Evolutionary conservation across 2,329 filamentous ascomycete species (phyloP).

Genomic region (Phyllachora maydis): DNA sequence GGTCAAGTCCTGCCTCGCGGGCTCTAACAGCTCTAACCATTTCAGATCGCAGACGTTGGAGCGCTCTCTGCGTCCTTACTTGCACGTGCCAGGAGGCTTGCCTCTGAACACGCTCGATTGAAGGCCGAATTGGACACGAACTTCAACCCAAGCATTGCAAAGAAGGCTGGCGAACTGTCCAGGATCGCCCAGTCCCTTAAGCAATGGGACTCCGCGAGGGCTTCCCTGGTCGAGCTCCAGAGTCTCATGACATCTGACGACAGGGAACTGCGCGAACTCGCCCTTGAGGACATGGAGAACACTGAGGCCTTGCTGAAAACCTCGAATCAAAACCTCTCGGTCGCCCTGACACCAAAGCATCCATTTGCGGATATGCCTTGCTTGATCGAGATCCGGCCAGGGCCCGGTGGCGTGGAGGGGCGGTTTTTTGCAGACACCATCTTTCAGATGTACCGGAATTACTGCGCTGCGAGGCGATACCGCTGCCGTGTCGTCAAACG

Average conservation of each 20-base stretch:
- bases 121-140: slow-evolving; percentile 23
- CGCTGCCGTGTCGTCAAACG: slow-evolving; percentile 51
- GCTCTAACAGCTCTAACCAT: slow-evolving; percentile 8
- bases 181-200: slow-evolving; percentile 33
- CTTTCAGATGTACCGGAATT: slow-evolving; percentile 72
- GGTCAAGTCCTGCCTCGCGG: slow-evolving; percentile 4
- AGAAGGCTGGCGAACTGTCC: slow-evolving; percentile 39
- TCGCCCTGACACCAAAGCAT: slow-evolving; percentile 65
- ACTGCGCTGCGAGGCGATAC: slow-evolving; percentile 50
- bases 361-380: slow-evolving; percentile 82
- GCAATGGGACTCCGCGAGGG: slow-evolving; percentile 33
- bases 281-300: slow-evolving; percentile 59
- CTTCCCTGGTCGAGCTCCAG: slow-evolving; percentile 30
- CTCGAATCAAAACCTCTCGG: slow-evolving; percentile 49
- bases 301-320: slow-evolving; percentile 39
- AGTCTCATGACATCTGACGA: slow-evolving; percentile 29
- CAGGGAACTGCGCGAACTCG: slow-evolving; percentile 54
- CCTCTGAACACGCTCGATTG: slow-evolving; percentile 35
- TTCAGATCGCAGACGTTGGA: no score
- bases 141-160: slow-evolving; percentile 36
- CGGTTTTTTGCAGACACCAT: slow-evolving; percentile 76
- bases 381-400: slow-evolving; percentile 77
- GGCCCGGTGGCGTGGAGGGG: slow-evolving; percentile 80
- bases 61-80: no score
- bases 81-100: slow-evolving; percentile 33